Evolutionary conservation across 2,329 filamentous ascomycete species (phyloP), one percentile per base, ranked within the genome.

Genomic region (Trichoderma brevicompactum): DNA sequence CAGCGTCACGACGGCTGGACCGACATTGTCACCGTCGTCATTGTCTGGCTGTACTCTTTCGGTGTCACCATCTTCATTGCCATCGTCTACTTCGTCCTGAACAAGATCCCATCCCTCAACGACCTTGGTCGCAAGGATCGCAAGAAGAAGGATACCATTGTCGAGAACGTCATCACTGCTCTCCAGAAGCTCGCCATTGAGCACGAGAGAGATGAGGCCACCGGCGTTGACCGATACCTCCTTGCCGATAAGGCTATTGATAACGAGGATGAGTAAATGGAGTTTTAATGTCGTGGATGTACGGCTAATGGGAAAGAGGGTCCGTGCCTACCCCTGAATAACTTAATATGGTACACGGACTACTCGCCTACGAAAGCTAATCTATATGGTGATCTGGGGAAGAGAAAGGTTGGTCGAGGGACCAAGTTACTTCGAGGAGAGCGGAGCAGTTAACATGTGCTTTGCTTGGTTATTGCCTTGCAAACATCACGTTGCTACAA

Each of bases 31-130:
- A 89, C 92, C 56, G 90, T 96, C 61, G 89, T 96, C 74, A 91
- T 92, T 83, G 85, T 96, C 76, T 96, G 92, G 91, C 87, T 95
- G 74, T 95, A 94, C 84, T 94, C 92, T 15, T 92, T 96, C 76
- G 93, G 92, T 77, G 84, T 96, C 74, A 95, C 96, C 84, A 92
- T 89, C 76, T 85, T 93, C 75, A 88, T 94, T 85, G 91, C 88
- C 73, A 88, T 87, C 76, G 78, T 89, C 49, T 81, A 81, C 79
- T 94, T 93, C 82, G 85, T 95, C 74, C 86, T 96, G 74, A 89
- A 94, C 78, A 90, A 90, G 77, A 92, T 88, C 74, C 80, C 85
- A 68, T 89, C 89, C 68, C 96, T 96, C 78, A 91, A 96, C 80
- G 94, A 95, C 82, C 84, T 96, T 69, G 95, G 96, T 81, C 92